Conservation (phyloP, 208 protist species). For the Angomonas deanei region DNA sequence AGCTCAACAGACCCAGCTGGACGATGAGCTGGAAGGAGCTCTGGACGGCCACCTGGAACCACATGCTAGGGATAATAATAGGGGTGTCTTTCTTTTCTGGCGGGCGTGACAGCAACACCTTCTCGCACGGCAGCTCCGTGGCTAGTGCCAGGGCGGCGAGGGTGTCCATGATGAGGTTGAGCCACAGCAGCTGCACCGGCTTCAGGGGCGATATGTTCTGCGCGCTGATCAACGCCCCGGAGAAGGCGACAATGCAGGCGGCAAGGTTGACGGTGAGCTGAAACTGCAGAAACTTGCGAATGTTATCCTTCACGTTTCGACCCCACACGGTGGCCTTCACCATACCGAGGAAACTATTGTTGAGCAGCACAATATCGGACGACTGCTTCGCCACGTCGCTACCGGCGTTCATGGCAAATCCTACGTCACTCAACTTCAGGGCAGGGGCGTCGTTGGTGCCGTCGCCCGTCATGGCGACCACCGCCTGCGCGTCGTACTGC, state of each 20-base stretch:
- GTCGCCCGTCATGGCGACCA: constrained; percentile 94
- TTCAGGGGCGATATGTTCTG: constrained; percentile 83
- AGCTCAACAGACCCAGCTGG: constrained; percentile 55
- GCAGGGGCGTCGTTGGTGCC: constrained; percentile 97
- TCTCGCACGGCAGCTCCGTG: constrained; percentile 80
- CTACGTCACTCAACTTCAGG: constrained; percentile 98
- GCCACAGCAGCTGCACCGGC: constrained; percentile 90
- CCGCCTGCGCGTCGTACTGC: constrained; percentile 49
- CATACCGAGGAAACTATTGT: constrained; percentile 98
- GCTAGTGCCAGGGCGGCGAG: constrained; percentile 88
- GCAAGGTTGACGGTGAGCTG: constrained; percentile 95
- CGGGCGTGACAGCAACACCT: constrained; percentile 55
- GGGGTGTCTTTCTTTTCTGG: constrained; percentile 78
- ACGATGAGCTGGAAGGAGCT: constrained; percentile 68
- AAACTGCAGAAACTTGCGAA: constrained; percentile 98
- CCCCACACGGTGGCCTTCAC: constrained; percentile 97
- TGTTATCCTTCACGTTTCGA: constrained; percentile 97
- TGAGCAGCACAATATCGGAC: constrained; percentile 94
- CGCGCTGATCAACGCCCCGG: constrained; percentile 77
- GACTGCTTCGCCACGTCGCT: constrained; percentile 93
- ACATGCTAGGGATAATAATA: constrained; percentile 91
- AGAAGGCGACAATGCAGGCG: constrained; percentile 89
- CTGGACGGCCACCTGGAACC: constrained; percentile 79
- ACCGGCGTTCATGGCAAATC: constrained; percentile 93
- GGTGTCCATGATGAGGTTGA: constrained; percentile 94